phyloP scores from a whole-genome alignment of 352 stramenopile species.

The Pelagophyceae sp. region DNA sequence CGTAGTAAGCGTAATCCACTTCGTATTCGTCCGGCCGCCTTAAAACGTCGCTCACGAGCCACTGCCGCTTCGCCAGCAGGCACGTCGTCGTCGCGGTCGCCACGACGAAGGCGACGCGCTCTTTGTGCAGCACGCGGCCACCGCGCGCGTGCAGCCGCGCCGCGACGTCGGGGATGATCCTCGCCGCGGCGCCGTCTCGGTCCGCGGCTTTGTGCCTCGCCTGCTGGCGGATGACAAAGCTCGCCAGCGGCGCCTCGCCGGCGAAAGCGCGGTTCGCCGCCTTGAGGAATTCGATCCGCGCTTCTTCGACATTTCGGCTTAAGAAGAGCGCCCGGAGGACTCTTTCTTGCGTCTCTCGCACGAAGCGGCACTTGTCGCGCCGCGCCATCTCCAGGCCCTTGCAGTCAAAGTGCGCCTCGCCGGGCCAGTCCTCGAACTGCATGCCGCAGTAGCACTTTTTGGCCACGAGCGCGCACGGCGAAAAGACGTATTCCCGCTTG shows the following conservation, averaged over 20 bases:
- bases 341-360: slow-evolving; percentile 25
- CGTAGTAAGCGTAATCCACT: slow-evolving; percentile 62
- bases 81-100: background rate
- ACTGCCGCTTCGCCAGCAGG: slow-evolving; percentile 55
- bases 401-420: slow-evolving; percentile 10
- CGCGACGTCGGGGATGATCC: background rate
- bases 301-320: slow-evolving; percentile 56
- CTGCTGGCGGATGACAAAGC: no score
- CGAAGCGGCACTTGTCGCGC: slow-evolving; percentile 76
- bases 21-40: slow-evolving; percentile 54
- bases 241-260: background rate
- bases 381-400: slow-evolving; percentile 85
- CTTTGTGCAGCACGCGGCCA: background rate
- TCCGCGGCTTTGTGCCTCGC: background rate
- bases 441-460: slow-evolving; percentile 86
- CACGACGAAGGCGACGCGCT: slow-evolving; percentile 3
- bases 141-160: background rate
- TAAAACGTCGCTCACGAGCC: slow-evolving; percentile 58
- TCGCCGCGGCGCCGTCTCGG: background rate
- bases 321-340: slow-evolving; percentile 53
- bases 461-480: slow-evolving; percentile 75
- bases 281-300: slow-evolving; percentile 37
- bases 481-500: slow-evolving; percentile 76
- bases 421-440: slow-evolving; percentile 56
- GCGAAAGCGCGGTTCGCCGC: background rate